Conservation (phyloP, 805 yeast species). For the Grigorovia transvaalensis region DNA sequence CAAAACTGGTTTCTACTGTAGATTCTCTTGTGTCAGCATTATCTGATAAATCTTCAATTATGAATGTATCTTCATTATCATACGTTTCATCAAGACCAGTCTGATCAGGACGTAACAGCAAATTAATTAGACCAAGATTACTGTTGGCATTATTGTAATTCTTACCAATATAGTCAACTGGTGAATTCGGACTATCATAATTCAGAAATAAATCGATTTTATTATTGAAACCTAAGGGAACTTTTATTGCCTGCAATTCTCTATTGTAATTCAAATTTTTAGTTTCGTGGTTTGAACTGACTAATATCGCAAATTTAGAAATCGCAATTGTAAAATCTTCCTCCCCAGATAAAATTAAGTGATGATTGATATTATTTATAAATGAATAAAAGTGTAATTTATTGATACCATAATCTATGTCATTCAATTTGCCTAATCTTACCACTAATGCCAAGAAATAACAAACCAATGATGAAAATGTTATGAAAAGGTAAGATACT, state of each 20-base stretch:
- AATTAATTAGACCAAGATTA: not conserved
- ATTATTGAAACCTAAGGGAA: not conserved
- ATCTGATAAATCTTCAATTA: not conserved
- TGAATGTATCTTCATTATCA: not conserved
- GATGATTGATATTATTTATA: conserved; percentile 30
- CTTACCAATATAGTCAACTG: not conserved
- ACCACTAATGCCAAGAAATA: conserved; percentile 41
- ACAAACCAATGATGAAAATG: not conserved
- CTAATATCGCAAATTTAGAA: conserved; percentile 14
- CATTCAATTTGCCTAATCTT: conserved; percentile 31
- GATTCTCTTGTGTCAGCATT: not conserved
- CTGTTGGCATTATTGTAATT: not conserved
- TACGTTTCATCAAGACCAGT: not conserved
- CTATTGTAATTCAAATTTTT: conserved; percentile 17
- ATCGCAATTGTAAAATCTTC: conserved; percentile 22
- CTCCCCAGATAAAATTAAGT: conserved; percentile 25
- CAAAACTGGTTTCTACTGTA: not conserved
- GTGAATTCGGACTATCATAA: not conserved
- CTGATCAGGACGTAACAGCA: not conserved
- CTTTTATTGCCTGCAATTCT: conserved; percentile 16
- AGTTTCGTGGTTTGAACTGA: conserved; percentile 16
- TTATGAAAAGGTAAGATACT: conserved; percentile 1
- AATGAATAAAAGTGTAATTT: conserved; percentile 25
- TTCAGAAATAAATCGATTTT: not conserved
- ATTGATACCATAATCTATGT: conserved; percentile 4